A percentile compares a stretch with the other conserved stretches of the same genome.
Evolutionary conservation across 108 stramenopile genomes (phyloP).

Genomic region (Hondaea fermentalgiana): DNA sequence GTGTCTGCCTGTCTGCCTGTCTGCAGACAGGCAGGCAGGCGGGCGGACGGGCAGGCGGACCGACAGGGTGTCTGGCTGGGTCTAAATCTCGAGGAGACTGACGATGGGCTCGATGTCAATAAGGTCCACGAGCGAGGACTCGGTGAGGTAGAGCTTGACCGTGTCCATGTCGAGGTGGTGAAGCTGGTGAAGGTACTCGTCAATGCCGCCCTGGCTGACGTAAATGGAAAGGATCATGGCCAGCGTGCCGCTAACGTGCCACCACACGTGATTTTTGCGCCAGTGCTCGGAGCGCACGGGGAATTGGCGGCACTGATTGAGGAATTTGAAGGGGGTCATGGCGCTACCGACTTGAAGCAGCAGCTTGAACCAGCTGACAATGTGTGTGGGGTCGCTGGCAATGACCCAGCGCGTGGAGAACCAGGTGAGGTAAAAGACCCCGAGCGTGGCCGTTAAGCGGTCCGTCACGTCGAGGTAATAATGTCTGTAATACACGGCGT

Average conservation of each 20-base stretch:
- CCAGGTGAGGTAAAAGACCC: neutral
- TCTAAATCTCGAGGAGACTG: neutral
- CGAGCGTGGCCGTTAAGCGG: neutral
- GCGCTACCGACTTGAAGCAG: neutral
- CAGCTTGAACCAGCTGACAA: neutral
- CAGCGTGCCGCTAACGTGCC: neutral
- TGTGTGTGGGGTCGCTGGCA: neutral
- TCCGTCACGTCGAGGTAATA: conserved; percentile 2
- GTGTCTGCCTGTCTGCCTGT: no score
- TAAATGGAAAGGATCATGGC: neutral
- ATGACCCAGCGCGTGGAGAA: conserved; percentile 8
- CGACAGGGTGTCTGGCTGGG: no score
- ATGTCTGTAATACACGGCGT: neutral
- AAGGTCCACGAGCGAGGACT: neutral
- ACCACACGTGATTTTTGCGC: conserved; percentile 11
- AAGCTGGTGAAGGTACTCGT: neutral
- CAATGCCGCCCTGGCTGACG: neutral
- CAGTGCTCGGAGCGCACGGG: conserved; percentile 3
- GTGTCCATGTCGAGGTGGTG: neutral
- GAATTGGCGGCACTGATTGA: neutral
- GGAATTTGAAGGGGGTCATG: neutral
- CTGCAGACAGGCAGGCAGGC: no score
- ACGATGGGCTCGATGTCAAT: neutral
- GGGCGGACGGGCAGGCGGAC: no score
- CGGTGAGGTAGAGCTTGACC: neutral